Evolutionary conservation across 2,329 filamentous ascomycete genomes (phyloP).

Genomic region (Trichocomaceae sp.): DNA sequence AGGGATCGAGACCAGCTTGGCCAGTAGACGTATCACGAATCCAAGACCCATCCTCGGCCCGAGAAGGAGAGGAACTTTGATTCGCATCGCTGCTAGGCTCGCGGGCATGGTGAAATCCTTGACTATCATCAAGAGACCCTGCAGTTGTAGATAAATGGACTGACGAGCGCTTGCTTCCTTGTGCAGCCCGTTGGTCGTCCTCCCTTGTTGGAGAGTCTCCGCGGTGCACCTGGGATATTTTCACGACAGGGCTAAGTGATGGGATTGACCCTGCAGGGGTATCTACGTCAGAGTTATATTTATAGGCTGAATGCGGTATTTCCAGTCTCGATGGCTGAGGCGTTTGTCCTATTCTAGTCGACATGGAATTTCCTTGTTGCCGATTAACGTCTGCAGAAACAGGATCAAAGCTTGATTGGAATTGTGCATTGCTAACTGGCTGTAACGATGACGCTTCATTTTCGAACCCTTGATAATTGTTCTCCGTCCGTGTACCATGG

Average conservation of each 20-base stretch:
- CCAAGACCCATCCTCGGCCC: constrained; percentile 45
- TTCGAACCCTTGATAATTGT: neutral
- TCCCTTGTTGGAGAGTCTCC: constrained; percentile 39
- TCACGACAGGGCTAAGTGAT: constrained; percentile 40
- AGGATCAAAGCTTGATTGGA: neutral
- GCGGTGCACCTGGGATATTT: constrained; percentile 36
- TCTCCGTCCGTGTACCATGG: constrained; percentile 13
- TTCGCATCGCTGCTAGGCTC: constrained; percentile 18
- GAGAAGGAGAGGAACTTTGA: constrained; percentile 17
- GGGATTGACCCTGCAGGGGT: constrained; percentile 18
- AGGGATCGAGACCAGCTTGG: constrained; percentile 43
- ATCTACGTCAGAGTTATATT: constrained; percentile 15
- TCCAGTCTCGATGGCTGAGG: constrained; percentile 14
- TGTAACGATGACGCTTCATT: neutral
- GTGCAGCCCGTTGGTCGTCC: constrained; percentile 15
- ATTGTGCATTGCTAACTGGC: neutral
- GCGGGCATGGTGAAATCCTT: constrained; percentile 23
- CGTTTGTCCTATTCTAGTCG: constrained; percentile 3
- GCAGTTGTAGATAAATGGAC: constrained; percentile 31
- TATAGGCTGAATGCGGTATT: constrained; percentile 14
- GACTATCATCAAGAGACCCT: constrained; percentile 20
- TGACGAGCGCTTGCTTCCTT: constrained; percentile 29
- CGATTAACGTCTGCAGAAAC: neutral
- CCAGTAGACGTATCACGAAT: constrained; percentile 31
- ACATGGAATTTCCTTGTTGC: constrained; percentile 4